Base-by-base conservation (phyloP, 1,139 yeast species). In the Geotrichum candidum region DNA sequence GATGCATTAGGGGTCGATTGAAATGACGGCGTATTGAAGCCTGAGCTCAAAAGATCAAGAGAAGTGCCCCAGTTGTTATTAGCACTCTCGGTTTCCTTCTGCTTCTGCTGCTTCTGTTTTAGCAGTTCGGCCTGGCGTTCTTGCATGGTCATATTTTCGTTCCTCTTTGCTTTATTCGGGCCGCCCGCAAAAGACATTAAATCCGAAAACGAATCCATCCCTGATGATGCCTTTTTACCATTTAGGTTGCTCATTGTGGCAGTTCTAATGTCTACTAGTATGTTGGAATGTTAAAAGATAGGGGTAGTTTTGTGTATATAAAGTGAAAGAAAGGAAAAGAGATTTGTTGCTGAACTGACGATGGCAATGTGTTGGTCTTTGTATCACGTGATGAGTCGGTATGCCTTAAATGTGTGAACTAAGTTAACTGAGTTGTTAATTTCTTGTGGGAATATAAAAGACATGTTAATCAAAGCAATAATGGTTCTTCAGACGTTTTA, bases 161-260 rank as follows among this genome's bases (percentile, higher is more conserved):
- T 64, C 45, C 52, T 58, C 50, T 58, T 62, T n/a, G 60, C 48
- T 25, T 53, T 56, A 23, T 27, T 48, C 15, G 63, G 45, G 4
- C 61, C 63, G 2, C 67, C 64, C 29, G 65, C 65, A 54, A 62
- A 61, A 45, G 65, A 57, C 61, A 63, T 64, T 51, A 68, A 61
- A 51, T 65, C 69, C 9, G 70, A 68, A 61, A 68, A 68, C 41
- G 70, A 67, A 61, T 68, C 70, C n/a, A 27, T 41, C 27, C 27
- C 53, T n/a, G 48, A 15, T 41, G 23, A 41, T 7, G 29, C 51
- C 18, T 56, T 51, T 51, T 51, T 56, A 10, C 55, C 59, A 56
- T 56, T 56, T 38, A 51, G 55, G 38, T 41, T 54, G 51, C 53
- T 56, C 59, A 56, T 56, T 51, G 1, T 56, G 33, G 51, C 29